Conservation (phyloP, 495 filamentous ascomycete genomes). For the Astrothelium subdiscretum region DNA sequence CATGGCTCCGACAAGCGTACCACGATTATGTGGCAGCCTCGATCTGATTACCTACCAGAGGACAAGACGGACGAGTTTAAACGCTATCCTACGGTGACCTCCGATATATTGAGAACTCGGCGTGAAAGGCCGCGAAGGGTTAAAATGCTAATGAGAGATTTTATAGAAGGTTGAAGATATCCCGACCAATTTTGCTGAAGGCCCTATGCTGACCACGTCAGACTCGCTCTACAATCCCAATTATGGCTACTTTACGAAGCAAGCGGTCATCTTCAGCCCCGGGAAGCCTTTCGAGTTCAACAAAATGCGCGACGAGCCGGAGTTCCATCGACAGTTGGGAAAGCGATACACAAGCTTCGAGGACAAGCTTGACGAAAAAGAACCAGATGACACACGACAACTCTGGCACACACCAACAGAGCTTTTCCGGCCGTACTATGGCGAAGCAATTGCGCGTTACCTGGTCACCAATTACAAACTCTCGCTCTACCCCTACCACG, state of each 20-base stretch:
- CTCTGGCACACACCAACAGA: conserved; percentile 98
- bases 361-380: conserved; percentile 62
- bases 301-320: conserved; percentile 62
- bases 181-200: background rate
- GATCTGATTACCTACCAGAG: conserved; percentile 53
- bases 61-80: conserved; percentile 72
- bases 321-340: conserved; percentile 66
- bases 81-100: conserved; percentile 72
- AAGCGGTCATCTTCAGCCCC: conserved; percentile 89
- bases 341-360: conserved; percentile 82
- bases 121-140: conserved; percentile 72
- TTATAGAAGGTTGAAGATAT: conserved; percentile 66
- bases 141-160: conserved; percentile 95
- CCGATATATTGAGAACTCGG: conserved; percentile 57
- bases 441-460: conserved; percentile 89
- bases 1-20: conserved; percentile 13
- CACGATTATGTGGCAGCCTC: conserved; percentile 68
- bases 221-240: conserved; percentile 94
- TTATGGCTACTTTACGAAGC: conserved; percentile 97
- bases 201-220: conserved; percentile 24
- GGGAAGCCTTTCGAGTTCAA: conserved; percentile 91
- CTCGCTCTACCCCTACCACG: conserved; percentile 85
- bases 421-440: conserved; percentile 92
- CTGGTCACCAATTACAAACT: conserved; percentile 92
- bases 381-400: conserved; percentile 67